Evolutionary conservation across 805 yeast genomes (phyloP).

Genomic region (Zygoascus flipseniorum): DNA sequence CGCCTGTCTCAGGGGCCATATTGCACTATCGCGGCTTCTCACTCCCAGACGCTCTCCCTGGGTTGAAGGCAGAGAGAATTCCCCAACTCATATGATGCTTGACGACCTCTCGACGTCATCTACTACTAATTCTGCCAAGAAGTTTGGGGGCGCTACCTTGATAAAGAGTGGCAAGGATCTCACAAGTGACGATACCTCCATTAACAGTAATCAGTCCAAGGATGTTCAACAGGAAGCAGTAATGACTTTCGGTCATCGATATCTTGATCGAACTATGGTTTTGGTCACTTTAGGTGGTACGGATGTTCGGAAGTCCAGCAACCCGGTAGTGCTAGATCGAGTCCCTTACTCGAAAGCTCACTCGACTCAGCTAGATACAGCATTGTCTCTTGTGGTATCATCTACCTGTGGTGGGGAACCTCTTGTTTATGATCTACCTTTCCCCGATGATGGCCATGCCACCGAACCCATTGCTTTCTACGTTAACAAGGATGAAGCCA

Average conservation of each 20-base stretch:
- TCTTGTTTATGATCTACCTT: conserved; percentile 67
- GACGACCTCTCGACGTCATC: background rate
- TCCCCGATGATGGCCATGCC: conserved; percentile 60
- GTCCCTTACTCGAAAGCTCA: conserved; percentile 71
- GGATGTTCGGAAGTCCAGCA: conserved; percentile 51
- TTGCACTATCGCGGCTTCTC: conserved; percentile 56
- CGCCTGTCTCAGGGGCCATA: conserved; percentile 83
- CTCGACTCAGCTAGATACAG: conserved; percentile 82
- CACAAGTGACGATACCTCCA: background rate
- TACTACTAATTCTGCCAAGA: conserved; percentile 8
- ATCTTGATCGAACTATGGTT: conserved; percentile 58
- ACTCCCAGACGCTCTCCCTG: conserved; percentile 17
- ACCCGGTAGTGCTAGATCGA: conserved; percentile 59
- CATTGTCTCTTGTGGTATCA: conserved; percentile 64
- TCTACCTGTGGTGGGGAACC: conserved; percentile 40
- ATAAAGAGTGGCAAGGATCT: conserved; percentile 6
- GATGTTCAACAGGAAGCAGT: conserved; percentile 38
- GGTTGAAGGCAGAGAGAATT: background rate
- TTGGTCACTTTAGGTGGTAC: conserved; percentile 81
- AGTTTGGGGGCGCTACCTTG: conserved; percentile 23
- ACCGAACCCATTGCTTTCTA: conserved; percentile 67
- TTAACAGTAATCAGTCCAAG: background rate
- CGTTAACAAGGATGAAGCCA: conserved; percentile 45
- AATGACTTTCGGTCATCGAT: conserved; percentile 81
- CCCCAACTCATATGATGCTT: background rate